Base-by-base conservation (phyloP, 2,329 filamentous ascomycete genomes). In the Clarireedia sp. region DNA sequence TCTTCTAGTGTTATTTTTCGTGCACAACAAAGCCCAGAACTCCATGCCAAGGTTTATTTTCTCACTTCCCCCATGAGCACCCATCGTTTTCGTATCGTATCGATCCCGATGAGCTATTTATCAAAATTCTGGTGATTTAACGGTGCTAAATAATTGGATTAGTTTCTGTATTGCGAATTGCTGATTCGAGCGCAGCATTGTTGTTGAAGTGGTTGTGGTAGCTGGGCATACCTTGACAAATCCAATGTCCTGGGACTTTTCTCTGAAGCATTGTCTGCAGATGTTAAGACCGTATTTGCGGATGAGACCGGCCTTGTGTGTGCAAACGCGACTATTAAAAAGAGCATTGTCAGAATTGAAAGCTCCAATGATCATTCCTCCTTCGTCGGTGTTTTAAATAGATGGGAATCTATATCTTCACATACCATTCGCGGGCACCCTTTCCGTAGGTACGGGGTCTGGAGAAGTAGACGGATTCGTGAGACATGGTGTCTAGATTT, bases 401-500 rank as follows among this genome's bases (percentile, higher is more conserved):
- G 24, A 38, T 26, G 21, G 33, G 41, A 23, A 48, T 36, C 17
- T n/a, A 55, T 44, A 49, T 50, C 23, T 50, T 46, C 46, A 79
- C 88, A 75, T 90, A 96, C 91, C 91, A 96, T 74, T 79, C 77
- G 77, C 91, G 88, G 76, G 89, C 81, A 79, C 92, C 92, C 86
- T 96, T 96, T 82, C 92, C 92, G 84, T 95, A 96, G 76, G 77
- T 90, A 78, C 91, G 88, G 73, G 94, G 94, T 77, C 94, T 91
- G 73, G 90, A 96, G 86, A 95, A 96, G 91, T 92, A 99, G 80
- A 97, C 90, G 74, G 87, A 90, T 82, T 97, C 92, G 90, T 89
- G 86, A 77, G 85, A 85, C 85, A 89, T 89, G 73, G 72, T 86
- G 36, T 49, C 52, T 43, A 24, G 24, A 49, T 54, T 41, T 54